phyloP scores from a whole-genome alignment of 2,329 filamentous ascomycete genomes.

The Aureobasidium melanogenum region DNA sequence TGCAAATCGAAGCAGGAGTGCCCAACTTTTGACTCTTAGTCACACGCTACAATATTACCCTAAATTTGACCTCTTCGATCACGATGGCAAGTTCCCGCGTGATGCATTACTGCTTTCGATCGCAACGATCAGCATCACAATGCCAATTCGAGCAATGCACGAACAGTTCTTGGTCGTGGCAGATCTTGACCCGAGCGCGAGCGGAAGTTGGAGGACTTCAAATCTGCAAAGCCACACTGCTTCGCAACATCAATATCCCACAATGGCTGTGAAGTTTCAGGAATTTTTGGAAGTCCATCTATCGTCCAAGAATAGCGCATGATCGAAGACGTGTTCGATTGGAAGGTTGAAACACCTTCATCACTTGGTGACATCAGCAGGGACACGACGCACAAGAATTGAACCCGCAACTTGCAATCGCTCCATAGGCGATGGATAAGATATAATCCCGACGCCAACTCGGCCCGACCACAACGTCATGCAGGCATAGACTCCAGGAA shows the following conservation, averaged over 20 bases:
- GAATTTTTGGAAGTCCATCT: neutral
- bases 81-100: neutral
- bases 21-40: neutral
- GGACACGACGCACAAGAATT: neutral
- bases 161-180: neutral
- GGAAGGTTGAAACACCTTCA: neutral
- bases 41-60: neutral
- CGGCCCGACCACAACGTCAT: neutral
- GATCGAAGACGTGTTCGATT: neutral
- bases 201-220: neutral
- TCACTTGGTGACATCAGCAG: neutral
- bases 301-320: neutral
- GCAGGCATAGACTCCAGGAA: neutral
- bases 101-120: neutral
- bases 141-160: neutral
- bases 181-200: neutral
- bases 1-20: neutral
- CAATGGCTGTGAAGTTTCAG: neutral
- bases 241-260: neutral
- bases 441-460: neutral
- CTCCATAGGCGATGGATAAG: neutral
- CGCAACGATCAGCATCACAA: neutral
- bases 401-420: no score
- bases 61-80: neutral
- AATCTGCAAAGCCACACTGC: conserved; percentile 7